These are phyloP conservation scores for Diaporthe nobilis DNA, from an alignment of 2,329 filamentous ascomycete species.

Conservation along the genomic window DNA sequence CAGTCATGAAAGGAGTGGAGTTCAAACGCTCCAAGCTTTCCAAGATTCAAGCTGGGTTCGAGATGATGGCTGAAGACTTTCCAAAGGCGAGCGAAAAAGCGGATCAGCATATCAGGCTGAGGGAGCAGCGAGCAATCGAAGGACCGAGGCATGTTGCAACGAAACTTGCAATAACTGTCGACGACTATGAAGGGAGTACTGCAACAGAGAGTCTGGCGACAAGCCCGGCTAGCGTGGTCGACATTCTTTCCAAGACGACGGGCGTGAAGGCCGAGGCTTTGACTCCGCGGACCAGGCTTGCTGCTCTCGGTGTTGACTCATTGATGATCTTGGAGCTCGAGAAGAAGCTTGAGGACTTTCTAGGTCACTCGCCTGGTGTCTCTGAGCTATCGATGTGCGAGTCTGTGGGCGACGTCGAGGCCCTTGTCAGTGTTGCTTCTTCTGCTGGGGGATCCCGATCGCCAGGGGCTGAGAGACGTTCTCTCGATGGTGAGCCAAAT, in stretches of 20 bases:
- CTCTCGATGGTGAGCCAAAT: neutral
- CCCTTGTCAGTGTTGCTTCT: neutral
- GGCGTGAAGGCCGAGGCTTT: neutral
- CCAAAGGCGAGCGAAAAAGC: neutral
- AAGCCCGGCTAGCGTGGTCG: neutral
- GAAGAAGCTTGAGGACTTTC: conserved; percentile 1
- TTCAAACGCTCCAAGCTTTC: conserved; percentile 18
- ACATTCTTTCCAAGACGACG: neutral
- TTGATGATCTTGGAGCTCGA: conserved; percentile 18
- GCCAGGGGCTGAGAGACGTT: neutral
- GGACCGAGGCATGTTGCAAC: neutral
- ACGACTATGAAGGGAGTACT: neutral
- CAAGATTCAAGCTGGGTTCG: neutral
- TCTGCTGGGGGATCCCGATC: neutral
- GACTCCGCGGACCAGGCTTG: neutral
- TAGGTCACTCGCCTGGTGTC: conserved; percentile 11
- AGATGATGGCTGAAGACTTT: neutral
- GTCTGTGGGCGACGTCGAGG: neutral
- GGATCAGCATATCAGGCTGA: neutral
- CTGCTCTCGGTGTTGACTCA: conserved; percentile 18
- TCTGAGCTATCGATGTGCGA: conserved; percentile 3
- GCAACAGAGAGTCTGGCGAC: neutral
- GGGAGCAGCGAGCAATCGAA: neutral
- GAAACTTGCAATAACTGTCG: neutral
- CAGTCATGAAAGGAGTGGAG: neutral